phyloP scores from a whole-genome alignment of 2,329 filamentous ascomycete species.

The Trichoderma sp. region DNA sequence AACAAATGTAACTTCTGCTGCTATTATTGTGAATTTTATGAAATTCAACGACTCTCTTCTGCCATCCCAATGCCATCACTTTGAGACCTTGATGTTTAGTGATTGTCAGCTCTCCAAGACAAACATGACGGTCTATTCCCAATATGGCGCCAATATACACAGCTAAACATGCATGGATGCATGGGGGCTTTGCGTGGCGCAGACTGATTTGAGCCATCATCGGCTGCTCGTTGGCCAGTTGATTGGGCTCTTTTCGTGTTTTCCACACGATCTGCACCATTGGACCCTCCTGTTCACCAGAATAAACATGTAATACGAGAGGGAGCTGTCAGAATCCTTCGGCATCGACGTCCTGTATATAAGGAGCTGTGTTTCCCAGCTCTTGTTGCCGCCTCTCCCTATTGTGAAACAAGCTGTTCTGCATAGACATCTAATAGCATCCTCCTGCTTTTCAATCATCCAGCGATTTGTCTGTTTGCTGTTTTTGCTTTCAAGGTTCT shows the following conservation, averaged over 20 bases:
- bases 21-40: neutral
- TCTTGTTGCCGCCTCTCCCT: constrained; percentile 23
- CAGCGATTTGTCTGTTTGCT: neutral
- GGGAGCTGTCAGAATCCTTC: neutral
- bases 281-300: neutral
- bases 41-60: neutral
- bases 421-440: neutral
- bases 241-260: neutral
- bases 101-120: neutral
- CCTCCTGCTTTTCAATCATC: constrained; percentile 25
- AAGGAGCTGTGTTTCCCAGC: neutral
- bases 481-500: neutral
- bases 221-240: neutral
- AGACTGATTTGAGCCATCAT: constrained; percentile 11
- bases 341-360: neutral
- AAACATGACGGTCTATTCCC: neutral
- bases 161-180: constrained; percentile 2
- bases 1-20: neutral
- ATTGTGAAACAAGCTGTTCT: neutral
- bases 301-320: neutral
- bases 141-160: neutral
- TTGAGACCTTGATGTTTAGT: neutral
- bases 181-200: constrained; percentile 15
- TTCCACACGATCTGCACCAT: neutral
- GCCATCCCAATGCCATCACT: neutral